phyloP scores from a whole-genome alignment of 371 early-diverging fungal species.

The Chytridiales sp. region DNA sequence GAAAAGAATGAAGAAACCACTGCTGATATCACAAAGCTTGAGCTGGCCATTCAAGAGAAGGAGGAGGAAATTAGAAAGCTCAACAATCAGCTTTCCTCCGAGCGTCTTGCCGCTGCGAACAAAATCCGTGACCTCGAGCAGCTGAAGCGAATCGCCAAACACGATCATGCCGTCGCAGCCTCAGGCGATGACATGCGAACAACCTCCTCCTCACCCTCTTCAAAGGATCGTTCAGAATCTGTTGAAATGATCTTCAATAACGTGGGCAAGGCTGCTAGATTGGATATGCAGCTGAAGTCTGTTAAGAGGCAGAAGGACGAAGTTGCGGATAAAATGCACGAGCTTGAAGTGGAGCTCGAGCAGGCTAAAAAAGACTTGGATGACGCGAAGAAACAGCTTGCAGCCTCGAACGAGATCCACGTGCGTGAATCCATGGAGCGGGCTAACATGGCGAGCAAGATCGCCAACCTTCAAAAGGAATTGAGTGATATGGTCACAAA shows the following conservation, averaged over 20 bases:
- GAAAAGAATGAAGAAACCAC: neutral
- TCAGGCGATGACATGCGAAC: too few relatives aligned
- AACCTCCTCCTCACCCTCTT: too few relatives aligned
- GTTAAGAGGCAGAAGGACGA: neutral
- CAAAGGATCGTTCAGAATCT: too few relatives aligned
- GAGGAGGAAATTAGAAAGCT: too few relatives aligned
- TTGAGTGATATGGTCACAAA: neutral
- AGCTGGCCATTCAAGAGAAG: too few relatives aligned
- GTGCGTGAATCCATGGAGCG: conserved; percentile 9
- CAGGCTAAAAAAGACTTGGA: neutral
- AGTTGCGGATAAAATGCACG: neutral
- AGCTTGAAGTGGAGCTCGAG: neutral
- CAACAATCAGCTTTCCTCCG: too few relatives aligned
- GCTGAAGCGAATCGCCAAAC: neutral
- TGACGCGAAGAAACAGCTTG: neutral
- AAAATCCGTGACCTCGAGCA: conserved; percentile 5
- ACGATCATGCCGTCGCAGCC: too few relatives aligned
- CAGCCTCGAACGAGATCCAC: neutral
- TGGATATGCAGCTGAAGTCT: too few relatives aligned
- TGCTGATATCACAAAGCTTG: too few relatives aligned
- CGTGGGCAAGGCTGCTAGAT: too few relatives aligned
- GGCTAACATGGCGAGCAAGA: conserved; percentile 1
- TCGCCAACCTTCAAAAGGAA: conserved; percentile 12
- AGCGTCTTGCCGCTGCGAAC: conserved; percentile 1
- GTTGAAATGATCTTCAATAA: too few relatives aligned